Evolutionary conservation across 225 moss, liverwort and hornwort genomes (phyloP).

Genomic region (Pleurozium schreberi): DNA sequence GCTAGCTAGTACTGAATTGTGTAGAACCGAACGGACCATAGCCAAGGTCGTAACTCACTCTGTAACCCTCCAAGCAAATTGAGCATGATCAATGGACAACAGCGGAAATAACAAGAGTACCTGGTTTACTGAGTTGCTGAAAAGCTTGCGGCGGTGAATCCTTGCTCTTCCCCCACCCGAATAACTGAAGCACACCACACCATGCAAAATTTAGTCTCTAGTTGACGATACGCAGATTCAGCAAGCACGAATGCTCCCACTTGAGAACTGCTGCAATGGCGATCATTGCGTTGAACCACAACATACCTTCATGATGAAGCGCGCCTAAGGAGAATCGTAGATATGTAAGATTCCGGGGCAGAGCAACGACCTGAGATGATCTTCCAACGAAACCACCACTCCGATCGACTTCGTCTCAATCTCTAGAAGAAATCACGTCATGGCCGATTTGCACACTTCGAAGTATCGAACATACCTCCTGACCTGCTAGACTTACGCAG

Average conservation of each 20-base stretch:
- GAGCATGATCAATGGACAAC: background rate
- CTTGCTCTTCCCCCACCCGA: conserved; percentile 15
- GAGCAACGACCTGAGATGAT: background rate
- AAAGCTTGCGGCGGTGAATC: background rate
- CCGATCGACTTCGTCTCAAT: background rate
- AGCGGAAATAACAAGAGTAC: background rate
- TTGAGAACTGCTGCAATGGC: background rate
- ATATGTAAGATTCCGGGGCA: background rate
- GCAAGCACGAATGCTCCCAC: background rate
- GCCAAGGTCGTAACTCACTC: no score
- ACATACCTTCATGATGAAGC: conserved; percentile 5
- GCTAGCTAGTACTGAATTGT: background rate
- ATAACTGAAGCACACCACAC: background rate
- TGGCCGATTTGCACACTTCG: background rate
- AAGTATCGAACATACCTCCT: background rate
- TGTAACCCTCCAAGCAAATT: background rate
- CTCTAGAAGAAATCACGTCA: background rate
- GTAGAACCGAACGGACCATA: background rate
- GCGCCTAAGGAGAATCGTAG: background rate
- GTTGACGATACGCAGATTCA: background rate
- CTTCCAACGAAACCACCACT: background rate
- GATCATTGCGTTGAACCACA: background rate
- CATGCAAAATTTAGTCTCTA: background rate
- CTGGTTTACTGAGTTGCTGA: conserved; percentile 4
- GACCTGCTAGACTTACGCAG: background rate